Evolutionary conservation across 2,329 filamentous ascomycete genomes (phyloP).

Genomic region (Zymoseptoria brevis): DNA sequence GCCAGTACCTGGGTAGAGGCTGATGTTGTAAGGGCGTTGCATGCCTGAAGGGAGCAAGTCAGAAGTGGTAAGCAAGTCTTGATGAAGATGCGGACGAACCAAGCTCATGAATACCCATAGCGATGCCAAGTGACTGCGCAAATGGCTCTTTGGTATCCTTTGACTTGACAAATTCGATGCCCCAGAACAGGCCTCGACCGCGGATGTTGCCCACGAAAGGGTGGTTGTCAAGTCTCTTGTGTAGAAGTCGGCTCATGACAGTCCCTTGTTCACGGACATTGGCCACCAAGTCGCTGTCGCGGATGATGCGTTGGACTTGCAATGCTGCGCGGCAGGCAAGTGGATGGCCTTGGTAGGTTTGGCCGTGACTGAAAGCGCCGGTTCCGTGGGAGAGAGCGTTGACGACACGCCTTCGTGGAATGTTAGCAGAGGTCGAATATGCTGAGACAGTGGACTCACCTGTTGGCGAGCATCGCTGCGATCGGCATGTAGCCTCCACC

Average conservation of each 20-base stretch:
- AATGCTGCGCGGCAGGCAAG: conserved; percentile 54
- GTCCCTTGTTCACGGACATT: conserved; percentile 51
- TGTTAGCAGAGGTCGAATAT: neutral
- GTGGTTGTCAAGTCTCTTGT: conserved; percentile 36
- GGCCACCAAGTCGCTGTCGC: conserved; percentile 48
- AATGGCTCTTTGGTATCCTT: conserved; percentile 49
- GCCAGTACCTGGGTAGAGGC: conserved; percentile 57
- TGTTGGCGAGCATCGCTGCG: conserved; percentile 51
- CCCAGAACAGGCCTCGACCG: conserved; percentile 53
- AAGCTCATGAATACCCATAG: conserved; percentile 44
- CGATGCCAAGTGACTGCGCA: conserved; percentile 37
- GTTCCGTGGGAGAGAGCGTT: conserved; percentile 39
- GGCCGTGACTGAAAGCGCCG: conserved; percentile 50
- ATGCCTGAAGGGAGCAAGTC: conserved; percentile 28
- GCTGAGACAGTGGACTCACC: conserved; percentile 3
- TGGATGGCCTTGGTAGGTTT: conserved; percentile 58
- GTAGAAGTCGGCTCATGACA: conserved; percentile 40
- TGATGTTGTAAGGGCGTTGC: conserved; percentile 42
- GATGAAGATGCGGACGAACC: conserved; percentile 29
- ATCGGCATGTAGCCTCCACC: conserved; percentile 57
- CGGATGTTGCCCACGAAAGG: conserved; percentile 53
- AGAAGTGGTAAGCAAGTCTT: neutral
- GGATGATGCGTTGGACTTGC: conserved; percentile 54
- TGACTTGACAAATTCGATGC: conserved; percentile 52
- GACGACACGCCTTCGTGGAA: conserved; percentile 35